Percentiles rank a stretch among this genome's conserved stretches.
Evolutionary conservation across 2,329 filamentous ascomycete species (phyloP).

Genomic region (Sporothrix sp.): DNA sequence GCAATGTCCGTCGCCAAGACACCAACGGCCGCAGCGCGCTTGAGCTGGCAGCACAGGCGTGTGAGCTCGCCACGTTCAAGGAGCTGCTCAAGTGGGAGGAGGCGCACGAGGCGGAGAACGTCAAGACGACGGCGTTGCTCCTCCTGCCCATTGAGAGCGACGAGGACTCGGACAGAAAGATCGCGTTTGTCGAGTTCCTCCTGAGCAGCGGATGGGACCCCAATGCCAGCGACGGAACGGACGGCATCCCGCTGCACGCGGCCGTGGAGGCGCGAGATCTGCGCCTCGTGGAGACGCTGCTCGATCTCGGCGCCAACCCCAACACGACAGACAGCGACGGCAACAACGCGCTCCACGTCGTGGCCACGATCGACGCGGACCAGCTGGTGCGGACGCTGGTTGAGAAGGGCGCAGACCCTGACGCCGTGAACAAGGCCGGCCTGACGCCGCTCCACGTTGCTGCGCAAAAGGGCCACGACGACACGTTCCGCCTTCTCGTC

Average conservation of each 20-base stretch:
- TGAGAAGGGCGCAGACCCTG: not conserved
- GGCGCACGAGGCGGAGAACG: not conserved
- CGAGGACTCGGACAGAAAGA: not conserved
- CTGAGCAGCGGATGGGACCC: not conserved
- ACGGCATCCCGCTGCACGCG: not conserved
- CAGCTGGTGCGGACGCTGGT: not conserved
- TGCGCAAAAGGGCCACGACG: not conserved
- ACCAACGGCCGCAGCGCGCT: not conserved
- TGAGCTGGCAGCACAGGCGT: not conserved
- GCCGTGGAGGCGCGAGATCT: not conserved
- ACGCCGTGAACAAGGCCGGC: not conserved
- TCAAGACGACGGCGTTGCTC: not conserved
- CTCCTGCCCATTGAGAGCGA: not conserved
- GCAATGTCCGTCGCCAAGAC: not conserved
- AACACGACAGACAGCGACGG: not conserved
- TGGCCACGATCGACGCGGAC: not conserved
- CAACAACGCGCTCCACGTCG: not conserved
- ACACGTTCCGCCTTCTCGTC: not conserved
- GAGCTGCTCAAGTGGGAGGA: conserved; percentile 1
- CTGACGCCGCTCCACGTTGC: not conserved
- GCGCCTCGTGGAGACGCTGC: not conserved
- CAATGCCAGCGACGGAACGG: not conserved
- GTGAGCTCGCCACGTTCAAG: conserved; percentile 2
- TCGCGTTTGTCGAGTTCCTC: conserved; percentile 3
- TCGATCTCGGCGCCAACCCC: conserved; percentile 5